A percentile compares a stretch with the other conserved stretches of the same genome.
phyloP scores from a whole-genome alignment of 768 basidiomycete genomes.

The Hydnomerulius pinastri region DNA sequence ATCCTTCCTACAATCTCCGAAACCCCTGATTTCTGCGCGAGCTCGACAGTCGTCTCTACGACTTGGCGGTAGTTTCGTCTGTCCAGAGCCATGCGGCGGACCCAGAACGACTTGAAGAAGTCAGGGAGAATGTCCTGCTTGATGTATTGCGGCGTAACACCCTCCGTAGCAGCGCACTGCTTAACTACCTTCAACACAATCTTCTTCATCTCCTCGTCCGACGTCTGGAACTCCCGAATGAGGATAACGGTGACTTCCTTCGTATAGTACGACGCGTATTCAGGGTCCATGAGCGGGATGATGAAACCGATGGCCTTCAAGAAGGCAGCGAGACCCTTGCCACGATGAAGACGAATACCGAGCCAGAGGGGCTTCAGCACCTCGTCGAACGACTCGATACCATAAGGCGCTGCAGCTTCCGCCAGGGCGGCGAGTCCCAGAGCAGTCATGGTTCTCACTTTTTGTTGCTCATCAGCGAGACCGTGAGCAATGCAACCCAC shows the following conservation, averaged over 20 bases:
- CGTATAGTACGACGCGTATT: constrained; percentile 99
- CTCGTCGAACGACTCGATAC: constrained; percentile 99
- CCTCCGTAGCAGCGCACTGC: constrained; percentile 98
- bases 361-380: constrained; percentile 83
- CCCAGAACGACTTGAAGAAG: constrained; percentile 99
- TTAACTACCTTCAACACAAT: constrained; percentile 99
- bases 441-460: constrained; percentile 80
- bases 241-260: constrained; percentile 97
- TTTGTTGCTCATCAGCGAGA: constrained; percentile 76
- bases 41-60: constrained; percentile 97
- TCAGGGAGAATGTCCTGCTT: constrained; percentile 98
- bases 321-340: constrained; percentile 78
- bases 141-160: constrained; percentile 94
- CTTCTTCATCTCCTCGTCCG: constrained; percentile 99
- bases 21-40: constrained; percentile 96
- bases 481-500: constrained; percentile 94
- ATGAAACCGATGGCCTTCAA: constrained; percentile 97
- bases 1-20: constrained; percentile 91
- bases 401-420: constrained; percentile 96
- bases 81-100: constrained; percentile 96
- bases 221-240: constrained; percentile 98
- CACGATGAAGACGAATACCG: constrained; percentile 76
- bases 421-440: constrained; percentile 86
- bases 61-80: constrained; percentile 95
- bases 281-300: constrained; percentile 99